Conservation (phyloP, 2,329 filamentous ascomycete genomes). For the Coniochaeta hoffmannii region DNA sequence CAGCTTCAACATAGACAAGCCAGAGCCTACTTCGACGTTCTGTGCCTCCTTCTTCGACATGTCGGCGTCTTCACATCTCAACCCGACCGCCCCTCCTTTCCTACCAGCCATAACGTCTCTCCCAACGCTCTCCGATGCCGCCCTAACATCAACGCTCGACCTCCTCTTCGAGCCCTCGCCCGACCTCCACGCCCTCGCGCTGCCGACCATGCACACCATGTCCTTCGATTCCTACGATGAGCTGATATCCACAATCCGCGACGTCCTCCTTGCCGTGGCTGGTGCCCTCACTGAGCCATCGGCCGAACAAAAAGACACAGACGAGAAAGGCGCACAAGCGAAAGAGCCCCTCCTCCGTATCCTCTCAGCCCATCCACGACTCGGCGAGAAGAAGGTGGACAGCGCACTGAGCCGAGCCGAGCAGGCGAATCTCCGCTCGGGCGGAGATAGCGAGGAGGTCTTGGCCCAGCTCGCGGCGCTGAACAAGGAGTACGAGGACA, state of each 20-base stretch:
- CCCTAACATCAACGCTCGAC: conserved; percentile 58
- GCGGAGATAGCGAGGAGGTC: conserved; percentile 39
- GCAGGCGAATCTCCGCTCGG: conserved; percentile 65
- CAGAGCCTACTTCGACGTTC: background rate
- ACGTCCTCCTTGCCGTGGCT: conserved; percentile 51
- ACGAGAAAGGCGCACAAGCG: conserved; percentile 28
- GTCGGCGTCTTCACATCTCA: conserved; percentile 6
- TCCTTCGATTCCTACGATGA: conserved; percentile 60
- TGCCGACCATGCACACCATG: conserved; percentile 53
- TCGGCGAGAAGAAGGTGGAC: conserved; percentile 76
- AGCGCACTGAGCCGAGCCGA: conserved; percentile 75
- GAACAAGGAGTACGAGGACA: conserved; percentile 73
- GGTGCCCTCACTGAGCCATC: conserved; percentile 25
- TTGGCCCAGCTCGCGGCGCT: conserved; percentile 48
- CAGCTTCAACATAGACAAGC: background rate
- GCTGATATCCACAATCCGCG: conserved; percentile 60
- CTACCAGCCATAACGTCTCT: conserved; percentile 55
- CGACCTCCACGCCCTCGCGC: conserved; percentile 63
- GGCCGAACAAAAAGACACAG: background rate
- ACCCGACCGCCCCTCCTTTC: conserved; percentile 14
- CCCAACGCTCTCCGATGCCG: conserved; percentile 42
- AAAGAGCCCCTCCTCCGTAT: conserved; percentile 59
- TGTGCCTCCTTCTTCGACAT: background rate
- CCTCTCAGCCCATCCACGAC: conserved; percentile 72
- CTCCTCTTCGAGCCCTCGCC: conserved; percentile 77